phyloP scores from a whole-genome alignment of 495 filamentous ascomycete species.

The Clavariopsis aquatica region DNA sequence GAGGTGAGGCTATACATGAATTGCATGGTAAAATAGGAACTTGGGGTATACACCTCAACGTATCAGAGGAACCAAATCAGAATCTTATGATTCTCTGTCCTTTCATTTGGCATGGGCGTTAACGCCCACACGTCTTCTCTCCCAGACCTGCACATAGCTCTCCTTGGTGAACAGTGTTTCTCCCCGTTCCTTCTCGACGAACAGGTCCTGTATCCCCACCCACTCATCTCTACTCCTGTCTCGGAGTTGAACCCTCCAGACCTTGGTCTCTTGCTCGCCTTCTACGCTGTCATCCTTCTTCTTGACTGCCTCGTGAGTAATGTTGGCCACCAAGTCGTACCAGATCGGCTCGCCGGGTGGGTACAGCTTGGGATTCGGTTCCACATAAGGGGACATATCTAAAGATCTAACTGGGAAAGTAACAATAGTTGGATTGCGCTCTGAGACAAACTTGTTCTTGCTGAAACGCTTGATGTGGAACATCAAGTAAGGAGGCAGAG shows the following conservation, averaged over 20 bases:
- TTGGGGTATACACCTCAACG: not conserved
- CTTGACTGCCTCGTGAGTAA: constrained; percentile 85
- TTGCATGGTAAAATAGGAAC: not conserved
- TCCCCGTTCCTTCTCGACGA: constrained; percentile 78
- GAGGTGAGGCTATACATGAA: not conserved
- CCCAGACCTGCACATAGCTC: constrained; percentile 96
- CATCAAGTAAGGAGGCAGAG: constrained; percentile 85
- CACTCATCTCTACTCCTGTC: constrained; percentile 72
- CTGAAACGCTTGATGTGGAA: constrained; percentile 98
- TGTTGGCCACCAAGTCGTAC: constrained; percentile 96
- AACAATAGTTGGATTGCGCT: constrained; percentile 97
- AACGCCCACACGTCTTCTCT: constrained; percentile 61
- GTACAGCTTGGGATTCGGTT: constrained; percentile 64
- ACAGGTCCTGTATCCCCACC: constrained; percentile 92
- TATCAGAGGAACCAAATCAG: too few species aligned
- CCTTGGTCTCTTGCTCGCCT: constrained; percentile 79
- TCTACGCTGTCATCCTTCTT: constrained; percentile 72
- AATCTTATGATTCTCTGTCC: not conserved
- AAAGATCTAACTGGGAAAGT: constrained; percentile 83
- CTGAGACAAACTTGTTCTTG: constrained; percentile 89
- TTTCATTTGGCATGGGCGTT: constrained; percentile 16
- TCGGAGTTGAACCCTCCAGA: constrained; percentile 68
- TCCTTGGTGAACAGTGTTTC: constrained; percentile 91
- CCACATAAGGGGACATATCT: constrained; percentile 86
- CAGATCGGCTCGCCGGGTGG: constrained; percentile 79